These are phyloP conservation scores for Incumbomyces lentus DNA, from an alignment of 2,329 filamentous ascomycete genomes.

Conservation along the genomic window DNA sequence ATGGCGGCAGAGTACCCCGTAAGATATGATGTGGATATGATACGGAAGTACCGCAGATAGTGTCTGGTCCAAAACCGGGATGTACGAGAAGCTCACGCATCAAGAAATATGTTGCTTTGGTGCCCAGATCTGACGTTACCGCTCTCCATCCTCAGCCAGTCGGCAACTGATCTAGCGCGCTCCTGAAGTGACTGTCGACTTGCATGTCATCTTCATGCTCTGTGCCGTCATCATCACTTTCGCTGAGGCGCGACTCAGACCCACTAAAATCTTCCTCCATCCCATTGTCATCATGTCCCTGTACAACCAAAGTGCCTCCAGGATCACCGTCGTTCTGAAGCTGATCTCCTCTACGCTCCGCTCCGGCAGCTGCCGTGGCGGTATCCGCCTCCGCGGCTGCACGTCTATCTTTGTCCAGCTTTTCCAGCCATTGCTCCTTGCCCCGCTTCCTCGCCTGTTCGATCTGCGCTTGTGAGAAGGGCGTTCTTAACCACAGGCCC, in stretches of 20 bases:
- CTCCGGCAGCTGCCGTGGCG: background rate
- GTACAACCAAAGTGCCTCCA: background rate
- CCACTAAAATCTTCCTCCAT: background rate
- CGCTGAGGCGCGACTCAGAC: background rate
- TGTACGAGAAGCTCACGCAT: no score
- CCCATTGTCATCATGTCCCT: background rate
- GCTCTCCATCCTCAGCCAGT: background rate
- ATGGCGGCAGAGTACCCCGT: no score
- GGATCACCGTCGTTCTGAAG: background rate
- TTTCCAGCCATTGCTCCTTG: background rate
- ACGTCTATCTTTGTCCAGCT: constrained; percentile 4
- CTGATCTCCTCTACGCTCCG: background rate
- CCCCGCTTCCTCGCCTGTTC: constrained; percentile 2
- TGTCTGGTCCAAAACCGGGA: no score
- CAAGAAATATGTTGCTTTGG: no score
- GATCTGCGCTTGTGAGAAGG: background rate
- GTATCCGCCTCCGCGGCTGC: background rate
- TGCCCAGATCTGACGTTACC: no score
- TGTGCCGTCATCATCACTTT: background rate
- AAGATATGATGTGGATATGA: no score
- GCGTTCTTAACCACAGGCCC: constrained; percentile 2
- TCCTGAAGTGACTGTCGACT: background rate
- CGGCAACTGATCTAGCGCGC: background rate
- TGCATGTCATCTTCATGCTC: background rate
- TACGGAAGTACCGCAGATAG: no score